Evolutionary conservation across 768 basidiomycete genomes (phyloP).

Genomic region (Sarcodon aspratus): DNA sequence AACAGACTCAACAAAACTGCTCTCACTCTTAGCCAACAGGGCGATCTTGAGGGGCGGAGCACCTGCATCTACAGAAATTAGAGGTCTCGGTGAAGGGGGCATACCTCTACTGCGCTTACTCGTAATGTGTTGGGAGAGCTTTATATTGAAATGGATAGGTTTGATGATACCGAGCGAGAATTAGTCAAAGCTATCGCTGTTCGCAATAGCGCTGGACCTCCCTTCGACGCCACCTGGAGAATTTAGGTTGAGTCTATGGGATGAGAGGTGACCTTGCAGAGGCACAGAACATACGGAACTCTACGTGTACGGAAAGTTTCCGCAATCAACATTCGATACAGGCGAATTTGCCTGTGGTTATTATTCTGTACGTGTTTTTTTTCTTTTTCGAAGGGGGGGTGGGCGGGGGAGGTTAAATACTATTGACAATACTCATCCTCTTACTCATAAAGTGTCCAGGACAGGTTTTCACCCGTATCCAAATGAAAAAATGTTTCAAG

Average conservation of each 20-base stretch:
- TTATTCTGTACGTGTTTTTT: slow-evolving; percentile 10
- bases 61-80: too few relatives aligned
- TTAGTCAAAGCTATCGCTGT: slow-evolving; percentile 20
- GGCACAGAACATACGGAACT: slow-evolving; percentile 18
- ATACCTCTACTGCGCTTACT: slow-evolving; percentile 16
- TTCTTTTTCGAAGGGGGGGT: neutral
- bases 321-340: too few relatives aligned
- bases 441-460: slow-evolving; percentile 14
- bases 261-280: slow-evolving; percentile 17
- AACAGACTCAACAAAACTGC: too few relatives aligned
- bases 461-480: slow-evolving; percentile 7
- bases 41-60: too few relatives aligned
- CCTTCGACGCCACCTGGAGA: slow-evolving; percentile 26
- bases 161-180: slow-evolving; percentile 26
- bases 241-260: slow-evolving; percentile 25
- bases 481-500: slow-evolving; percentile 13
- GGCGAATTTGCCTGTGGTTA: slow-evolving; percentile 19
- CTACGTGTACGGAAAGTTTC: too few relatives aligned
- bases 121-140: slow-evolving; percentile 25
- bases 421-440: neutral
- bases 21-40: too few relatives aligned
- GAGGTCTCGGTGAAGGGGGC: too few relatives aligned
- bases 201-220: slow-evolving; percentile 11
- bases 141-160: slow-evolving; percentile 20
- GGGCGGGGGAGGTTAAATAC: too few relatives aligned